These are phyloP conservation scores for Pseudonitzschia delicatissima DNA, from an alignment of 108 stramenopile genomes.

Conservation along the genomic window DNA sequence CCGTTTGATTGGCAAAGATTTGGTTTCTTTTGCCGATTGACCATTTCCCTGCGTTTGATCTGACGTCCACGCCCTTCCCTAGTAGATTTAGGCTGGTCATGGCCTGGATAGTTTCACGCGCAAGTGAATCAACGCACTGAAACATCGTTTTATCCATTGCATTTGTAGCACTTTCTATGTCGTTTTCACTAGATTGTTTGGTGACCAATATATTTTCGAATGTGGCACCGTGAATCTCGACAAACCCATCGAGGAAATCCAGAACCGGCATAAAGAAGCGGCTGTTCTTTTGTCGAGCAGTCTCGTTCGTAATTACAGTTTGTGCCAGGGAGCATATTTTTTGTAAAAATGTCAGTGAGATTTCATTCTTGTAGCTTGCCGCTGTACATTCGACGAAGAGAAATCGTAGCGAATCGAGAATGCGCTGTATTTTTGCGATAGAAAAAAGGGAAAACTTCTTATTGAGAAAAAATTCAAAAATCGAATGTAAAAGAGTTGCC, in stretches of 20 bases:
- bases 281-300: not conserved
- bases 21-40: slow-evolving; percentile 32
- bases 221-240: slow-evolving; percentile 4
- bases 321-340: slow-evolving; percentile 15
- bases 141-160: not conserved
- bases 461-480: no score
- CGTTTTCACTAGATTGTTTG: not conserved
- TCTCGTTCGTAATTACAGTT: slow-evolving; percentile 9
- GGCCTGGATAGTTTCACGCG: slow-evolving; percentile 12
- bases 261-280: slow-evolving; percentile 11
- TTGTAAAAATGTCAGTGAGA: slow-evolving; percentile 9
- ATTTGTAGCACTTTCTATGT: not conserved
- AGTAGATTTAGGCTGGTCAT: slow-evolving; percentile 9
- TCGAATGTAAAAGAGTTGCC: no score
- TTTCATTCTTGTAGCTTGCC: not conserved
- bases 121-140: slow-evolving; percentile 11
- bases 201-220: slow-evolving; percentile 1
- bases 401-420: slow-evolving; percentile 12
- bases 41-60: slow-evolving; percentile 31
- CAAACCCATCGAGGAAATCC: not conserved
- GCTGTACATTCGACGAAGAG: slow-evolving; percentile 19
- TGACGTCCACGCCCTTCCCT: slow-evolving; percentile 17
- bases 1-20: not conserved
- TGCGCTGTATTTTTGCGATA: slow-evolving; percentile 1
- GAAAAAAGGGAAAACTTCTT: not conserved